phyloP scores from a whole-genome alignment of 2,329 filamentous ascomycete species.

The Aureobasidium lini region DNA sequence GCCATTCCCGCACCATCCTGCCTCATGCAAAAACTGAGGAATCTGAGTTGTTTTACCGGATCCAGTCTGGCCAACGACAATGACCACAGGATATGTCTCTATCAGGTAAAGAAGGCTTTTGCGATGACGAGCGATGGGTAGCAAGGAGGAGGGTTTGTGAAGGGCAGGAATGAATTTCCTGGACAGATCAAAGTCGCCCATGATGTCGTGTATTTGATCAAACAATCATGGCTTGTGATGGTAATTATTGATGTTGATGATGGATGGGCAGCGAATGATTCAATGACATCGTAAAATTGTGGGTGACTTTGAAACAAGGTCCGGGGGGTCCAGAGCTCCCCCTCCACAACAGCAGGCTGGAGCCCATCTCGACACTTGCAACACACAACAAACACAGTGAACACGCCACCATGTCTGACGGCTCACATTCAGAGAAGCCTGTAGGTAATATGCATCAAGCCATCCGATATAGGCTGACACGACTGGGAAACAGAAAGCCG shows the following conservation, averaged over 20 bases:
- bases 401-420: constrained; percentile 9
- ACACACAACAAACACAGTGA: background rate
- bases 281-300: background rate
- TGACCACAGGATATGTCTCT: constrained; percentile 75
- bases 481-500: constrained; percentile 8
- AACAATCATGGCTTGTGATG: background rate
- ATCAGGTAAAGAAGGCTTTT: constrained; percentile 76
- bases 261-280: background rate
- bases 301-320: background rate
- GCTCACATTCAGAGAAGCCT: constrained; percentile 5
- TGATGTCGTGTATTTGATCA: background rate
- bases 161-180: constrained; percentile 63
- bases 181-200: constrained; percentile 32
- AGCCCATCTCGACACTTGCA: background rate
- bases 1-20: constrained; percentile 80
- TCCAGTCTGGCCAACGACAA: constrained; percentile 88
- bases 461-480: background rate
- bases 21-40: constrained; percentile 80
- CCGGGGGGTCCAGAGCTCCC: background rate
- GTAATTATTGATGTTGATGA: background rate
- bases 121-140: constrained; percentile 81
- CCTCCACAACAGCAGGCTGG: background rate
- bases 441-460: background rate
- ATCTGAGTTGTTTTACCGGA: constrained; percentile 95
- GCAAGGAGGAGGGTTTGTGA: constrained; percentile 73